These are phyloP conservation scores for Mycena latifolia DNA, from an alignment of 768 basidiomycete genomes.

Conservation along the genomic window DNA sequence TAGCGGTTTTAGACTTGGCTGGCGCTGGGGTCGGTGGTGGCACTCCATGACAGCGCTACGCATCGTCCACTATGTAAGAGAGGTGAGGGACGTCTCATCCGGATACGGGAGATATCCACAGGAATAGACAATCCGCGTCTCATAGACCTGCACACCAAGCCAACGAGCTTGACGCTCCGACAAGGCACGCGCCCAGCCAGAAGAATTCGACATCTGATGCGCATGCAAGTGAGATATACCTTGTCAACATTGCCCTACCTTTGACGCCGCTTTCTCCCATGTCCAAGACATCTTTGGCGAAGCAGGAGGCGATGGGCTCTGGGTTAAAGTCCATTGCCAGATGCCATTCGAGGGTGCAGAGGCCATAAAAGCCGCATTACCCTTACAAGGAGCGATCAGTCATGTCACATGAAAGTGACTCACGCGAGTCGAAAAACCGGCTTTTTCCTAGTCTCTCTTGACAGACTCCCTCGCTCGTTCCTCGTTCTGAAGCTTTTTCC, in stretches of 20 bases:
- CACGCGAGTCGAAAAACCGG: no score
- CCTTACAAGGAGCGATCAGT: neutral
- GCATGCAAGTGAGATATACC: conserved; percentile 13
- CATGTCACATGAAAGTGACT: conserved; percentile 2
- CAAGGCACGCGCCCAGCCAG: conserved; percentile 83
- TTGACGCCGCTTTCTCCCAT: conserved; percentile 54
- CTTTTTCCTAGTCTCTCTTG: no score
- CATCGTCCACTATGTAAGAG: conserved; percentile 74
- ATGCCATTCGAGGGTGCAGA: conserved; percentile 32
- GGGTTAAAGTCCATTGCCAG: conserved; percentile 70
- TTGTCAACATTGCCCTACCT: conserved; percentile 40
- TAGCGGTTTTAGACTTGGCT: conserved; percentile 29
- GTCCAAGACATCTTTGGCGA: conserved; percentile 61
- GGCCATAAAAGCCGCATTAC: neutral
- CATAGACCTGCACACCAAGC: conserved; percentile 69
- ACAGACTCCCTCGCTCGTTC: no score
- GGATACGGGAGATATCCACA: conserved; percentile 50
- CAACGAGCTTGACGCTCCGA: conserved; percentile 70
- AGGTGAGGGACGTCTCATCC: neutral
- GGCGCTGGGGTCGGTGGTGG: conserved; percentile 54
- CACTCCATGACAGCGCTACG: conserved; percentile 82
- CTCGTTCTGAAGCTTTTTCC: no score
- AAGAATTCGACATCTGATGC: conserved; percentile 68
- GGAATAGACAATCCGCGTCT: conserved; percentile 70
- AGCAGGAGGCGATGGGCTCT: conserved; percentile 68